Evolutionary conservation across 2,329 filamentous ascomycete species (phyloP).

Genomic region (Meredithiella fracta): DNA sequence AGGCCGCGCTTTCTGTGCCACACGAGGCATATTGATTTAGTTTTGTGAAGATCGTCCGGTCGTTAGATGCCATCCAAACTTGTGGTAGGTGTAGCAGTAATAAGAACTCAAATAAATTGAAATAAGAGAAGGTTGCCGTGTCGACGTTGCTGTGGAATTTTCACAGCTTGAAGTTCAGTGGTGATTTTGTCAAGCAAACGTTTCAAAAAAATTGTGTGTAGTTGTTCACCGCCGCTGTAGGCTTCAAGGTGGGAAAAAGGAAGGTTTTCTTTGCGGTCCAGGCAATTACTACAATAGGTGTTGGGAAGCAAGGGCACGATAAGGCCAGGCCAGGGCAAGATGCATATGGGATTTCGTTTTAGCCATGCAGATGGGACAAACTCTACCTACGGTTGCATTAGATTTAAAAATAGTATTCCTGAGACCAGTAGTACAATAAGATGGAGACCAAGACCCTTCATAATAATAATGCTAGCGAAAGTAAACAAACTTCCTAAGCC

Average conservation of each 20-base stretch:
- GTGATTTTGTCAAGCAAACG: background rate
- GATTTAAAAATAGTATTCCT: background rate
- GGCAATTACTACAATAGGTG: background rate
- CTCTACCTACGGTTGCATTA: conserved; percentile 1
- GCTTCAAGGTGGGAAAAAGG: background rate
- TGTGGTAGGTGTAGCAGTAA: background rate
- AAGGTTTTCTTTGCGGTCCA: background rate
- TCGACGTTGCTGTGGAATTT: background rate
- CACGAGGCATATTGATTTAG: conserved; percentile 34
- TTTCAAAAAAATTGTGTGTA: background rate
- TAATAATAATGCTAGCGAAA: background rate
- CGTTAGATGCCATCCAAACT: background rate
- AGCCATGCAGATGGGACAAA: background rate
- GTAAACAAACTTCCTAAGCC: conserved; percentile 11
- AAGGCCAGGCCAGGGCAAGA: background rate
- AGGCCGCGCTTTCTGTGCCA: conserved; percentile 37
- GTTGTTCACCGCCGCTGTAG: background rate
- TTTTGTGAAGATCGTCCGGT: background rate
- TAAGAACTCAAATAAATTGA: background rate
- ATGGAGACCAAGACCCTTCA: background rate
- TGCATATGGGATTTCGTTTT: background rate
- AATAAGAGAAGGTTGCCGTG: background rate
- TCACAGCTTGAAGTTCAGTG: background rate
- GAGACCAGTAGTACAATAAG: too few species aligned
- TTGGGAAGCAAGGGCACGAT: background rate